Evolutionary conservation across 495 filamentous ascomycete species (phyloP), one percentile per base, ranked within the genome.

Genomic region (Aspergillus cristatus): DNA sequence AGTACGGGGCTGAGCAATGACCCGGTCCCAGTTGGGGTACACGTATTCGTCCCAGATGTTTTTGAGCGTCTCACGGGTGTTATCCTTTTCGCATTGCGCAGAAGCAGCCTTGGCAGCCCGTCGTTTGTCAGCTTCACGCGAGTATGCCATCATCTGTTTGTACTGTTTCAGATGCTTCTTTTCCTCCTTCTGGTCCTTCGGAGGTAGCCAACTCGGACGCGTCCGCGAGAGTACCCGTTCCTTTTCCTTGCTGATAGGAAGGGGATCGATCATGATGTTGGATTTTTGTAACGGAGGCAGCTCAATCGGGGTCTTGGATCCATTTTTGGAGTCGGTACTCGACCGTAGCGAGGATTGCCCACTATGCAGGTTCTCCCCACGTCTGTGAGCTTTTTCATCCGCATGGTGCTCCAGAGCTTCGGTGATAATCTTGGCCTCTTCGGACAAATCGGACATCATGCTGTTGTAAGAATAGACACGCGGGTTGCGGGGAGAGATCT

Each of bases 171-270:
- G 46, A 53, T 98, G 91, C 38, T 78, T 81, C 56, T 77, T 89
- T 60, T 98, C 91, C 57, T 98, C 91, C 34, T 82, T 85, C 17
- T 84, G 87, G 42, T 86, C 79, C 61, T 98, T 97, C 0, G 91
- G 91, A 6, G 91, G 91, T 12, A 98, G 68, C 91, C 91, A 98
- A 28, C 84, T 90, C 0, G 91, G 91, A 18, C 91, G 75, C 10
- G 91, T 98, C 29, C 93, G 72, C 14, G 86, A 87, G 14, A 98
- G 64, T 5, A 95, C 83, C 28, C 83, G 86, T 47, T 94, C 87
- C 60, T 98, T 98, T 67, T 98, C 91, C 62, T 88, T 93, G 48
- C 89, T 95, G 25, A 94, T 81, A 1, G 90, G 93, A 40, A 98
- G 62, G 6, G 91, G 91, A 57, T 98, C 91, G 42, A 96, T 93